These are phyloP conservation scores for Microcos paniculata DNA, from an alignment of 345 rosid species.

Conservation along the genomic window DNA sequence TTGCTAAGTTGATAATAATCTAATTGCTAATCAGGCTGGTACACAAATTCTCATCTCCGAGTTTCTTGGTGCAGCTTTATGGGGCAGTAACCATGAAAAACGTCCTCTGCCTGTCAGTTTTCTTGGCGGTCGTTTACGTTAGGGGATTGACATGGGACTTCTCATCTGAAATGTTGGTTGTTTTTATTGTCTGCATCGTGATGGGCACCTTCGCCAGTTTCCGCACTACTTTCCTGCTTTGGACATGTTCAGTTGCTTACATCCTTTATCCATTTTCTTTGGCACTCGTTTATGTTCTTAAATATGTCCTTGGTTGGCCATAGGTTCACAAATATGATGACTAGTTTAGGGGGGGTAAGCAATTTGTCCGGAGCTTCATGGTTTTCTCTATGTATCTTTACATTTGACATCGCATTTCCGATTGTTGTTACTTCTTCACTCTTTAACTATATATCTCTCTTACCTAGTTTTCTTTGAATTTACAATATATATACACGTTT, in stretches of 20 bases:
- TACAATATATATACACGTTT: too few relatives aligned
- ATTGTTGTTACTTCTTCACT: too few relatives aligned
- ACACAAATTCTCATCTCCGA: neutral
- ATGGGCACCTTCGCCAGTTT: constrained; percentile 83
- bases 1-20: neutral
- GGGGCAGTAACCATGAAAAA: constrained; percentile 95
- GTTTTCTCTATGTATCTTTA: too few relatives aligned
- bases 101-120: constrained; percentile 84
- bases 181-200: constrained; percentile 77
- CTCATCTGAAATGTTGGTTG: constrained; percentile 87
- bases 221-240: constrained; percentile 84
- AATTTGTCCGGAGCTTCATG: too few relatives aligned
- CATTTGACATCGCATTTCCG: too few relatives aligned
- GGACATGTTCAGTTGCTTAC: constrained; percentile 78
- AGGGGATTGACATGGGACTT: too few relatives aligned
- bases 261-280: constrained; percentile 78
- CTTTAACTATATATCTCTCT: too few relatives aligned
- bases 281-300: constrained; percentile 81
- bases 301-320: constrained; percentile 84
- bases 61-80: constrained; percentile 61
- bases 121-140: constrained; percentile 74
- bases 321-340: constrained; percentile 24
- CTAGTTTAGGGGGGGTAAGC: too few relatives aligned
- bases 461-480: too few relatives aligned
- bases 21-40: neutral